These are phyloP conservation scores for Arachis monticola DNA, from an alignment of 331 rosid species.

Conservation along the genomic window DNA sequence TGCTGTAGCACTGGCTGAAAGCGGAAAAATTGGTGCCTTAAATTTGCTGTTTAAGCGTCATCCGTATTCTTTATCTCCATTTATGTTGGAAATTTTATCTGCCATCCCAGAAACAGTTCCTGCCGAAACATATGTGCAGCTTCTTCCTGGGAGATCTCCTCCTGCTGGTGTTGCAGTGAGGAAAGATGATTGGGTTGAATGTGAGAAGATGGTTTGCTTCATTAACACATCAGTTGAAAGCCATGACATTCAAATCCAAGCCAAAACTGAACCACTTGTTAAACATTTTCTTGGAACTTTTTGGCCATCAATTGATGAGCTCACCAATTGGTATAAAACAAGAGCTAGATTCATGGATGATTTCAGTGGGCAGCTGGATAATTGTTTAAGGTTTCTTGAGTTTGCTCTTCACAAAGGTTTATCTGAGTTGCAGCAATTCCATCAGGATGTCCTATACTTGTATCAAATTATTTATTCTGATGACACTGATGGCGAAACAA, in stretches of 20 bases:
- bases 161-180: conserved; percentile 82
- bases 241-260: conserved; percentile 57
- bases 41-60: conserved; percentile 91
- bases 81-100: conserved; percentile 73
- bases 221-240: conserved; percentile 52
- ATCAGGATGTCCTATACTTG: conserved; percentile 73
- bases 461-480: conserved; percentile 80
- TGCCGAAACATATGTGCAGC: conserved; percentile 84
- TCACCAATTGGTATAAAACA: conserved; percentile 75
- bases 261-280: conserved; percentile 86
- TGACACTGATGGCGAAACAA: conserved; percentile 56
- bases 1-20: conserved; percentile 77
- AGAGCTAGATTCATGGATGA: conserved; percentile 83
- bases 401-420: conserved; percentile 79
- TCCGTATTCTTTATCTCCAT: conserved; percentile 80
- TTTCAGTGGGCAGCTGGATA: conserved; percentile 90
- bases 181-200: conserved; percentile 99
- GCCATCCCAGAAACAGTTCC: conserved; percentile 97
- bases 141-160: conserved; percentile 93
- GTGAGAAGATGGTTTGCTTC: conserved; percentile 73
- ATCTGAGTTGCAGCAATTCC: conserved; percentile 69
- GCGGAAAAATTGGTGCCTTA: conserved; percentile 96
- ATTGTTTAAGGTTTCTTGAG: conserved; percentile 79
- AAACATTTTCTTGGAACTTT: conserved; percentile 65
- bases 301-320: conserved; percentile 87